Evolutionary conservation across 164 flowering plant species (phyloP).

Genomic region (Aristolochia californica): DNA sequence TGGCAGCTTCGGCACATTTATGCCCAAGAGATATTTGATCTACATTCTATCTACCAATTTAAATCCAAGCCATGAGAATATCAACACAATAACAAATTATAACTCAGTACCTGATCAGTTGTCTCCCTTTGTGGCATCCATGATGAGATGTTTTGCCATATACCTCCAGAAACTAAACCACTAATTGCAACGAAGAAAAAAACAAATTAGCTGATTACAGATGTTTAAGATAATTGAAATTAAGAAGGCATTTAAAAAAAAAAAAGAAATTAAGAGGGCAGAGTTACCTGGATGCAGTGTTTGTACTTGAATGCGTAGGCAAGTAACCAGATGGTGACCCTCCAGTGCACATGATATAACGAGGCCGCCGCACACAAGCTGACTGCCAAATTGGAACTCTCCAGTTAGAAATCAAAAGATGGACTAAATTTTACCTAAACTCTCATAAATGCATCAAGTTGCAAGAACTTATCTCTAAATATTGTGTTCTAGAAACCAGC

Average conservation of each 20-base stretch:
- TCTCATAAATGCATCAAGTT: background rate
- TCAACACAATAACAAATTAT: background rate
- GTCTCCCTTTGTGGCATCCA: conserved; percentile 81
- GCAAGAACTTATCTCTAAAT: background rate
- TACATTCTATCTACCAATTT: too few relatives aligned
- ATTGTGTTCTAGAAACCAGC: background rate
- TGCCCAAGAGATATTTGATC: too few relatives aligned
- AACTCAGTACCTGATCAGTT: conserved; percentile 44
- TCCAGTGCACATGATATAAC: conserved; percentile 82
- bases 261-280: background rate
- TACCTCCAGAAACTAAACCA: conserved; percentile 45
- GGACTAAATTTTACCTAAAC: background rate
- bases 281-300: conserved; percentile 47
- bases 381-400: conserved; percentile 40
- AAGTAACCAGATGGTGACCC: conserved; percentile 56
- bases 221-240: background rate
- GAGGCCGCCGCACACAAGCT: conserved; percentile 73
- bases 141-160: conserved; percentile 75
- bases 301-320: conserved; percentile 68
- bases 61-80: background rate
- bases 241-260: background rate
- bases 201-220: conserved; percentile 2
- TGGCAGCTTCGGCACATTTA: too few relatives aligned
- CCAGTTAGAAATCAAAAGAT: conserved; percentile 1
- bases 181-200: conserved; percentile 18